phyloP scores from a whole-genome alignment of 306 rosid genomes.

The Carpinus viminea region DNA sequence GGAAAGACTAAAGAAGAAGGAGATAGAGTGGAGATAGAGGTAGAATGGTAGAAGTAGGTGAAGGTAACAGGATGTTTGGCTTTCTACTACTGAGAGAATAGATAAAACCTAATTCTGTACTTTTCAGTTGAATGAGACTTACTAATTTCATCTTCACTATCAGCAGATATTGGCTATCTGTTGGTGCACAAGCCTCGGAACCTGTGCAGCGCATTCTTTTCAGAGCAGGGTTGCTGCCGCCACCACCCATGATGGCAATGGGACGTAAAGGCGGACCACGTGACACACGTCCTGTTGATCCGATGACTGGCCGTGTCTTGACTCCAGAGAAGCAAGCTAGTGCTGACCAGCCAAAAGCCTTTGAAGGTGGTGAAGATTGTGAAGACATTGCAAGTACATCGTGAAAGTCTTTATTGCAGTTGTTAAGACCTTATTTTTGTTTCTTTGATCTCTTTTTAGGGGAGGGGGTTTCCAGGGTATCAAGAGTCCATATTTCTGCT shows the following conservation, averaged over 20 bases:
- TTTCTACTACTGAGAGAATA: background rate
- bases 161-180: conserved; percentile 91
- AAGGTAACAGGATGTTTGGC: background rate
- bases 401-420: background rate
- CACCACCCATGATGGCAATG: conserved; percentile 90
- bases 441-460: background rate
- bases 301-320: conserved; percentile 57
- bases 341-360: conserved; percentile 18
- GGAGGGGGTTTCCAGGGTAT: background rate
- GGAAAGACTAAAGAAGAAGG: too few relatives aligned
- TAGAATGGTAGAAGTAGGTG: background rate
- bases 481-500: background rate
- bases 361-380: background rate
- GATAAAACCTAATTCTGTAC: background rate
- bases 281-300: conserved; percentile 63
- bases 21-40: background rate
- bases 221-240: conserved; percentile 79
- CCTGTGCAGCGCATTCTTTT: conserved; percentile 79
- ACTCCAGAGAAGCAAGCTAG: conserved; percentile 42
- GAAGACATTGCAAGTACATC: background rate
- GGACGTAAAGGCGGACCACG: conserved; percentile 81
- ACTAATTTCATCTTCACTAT: background rate
- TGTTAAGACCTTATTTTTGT: background rate
- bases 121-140: conserved; percentile 7
- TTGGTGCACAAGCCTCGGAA: conserved; percentile 95